A percentile compares a stretch with the other conserved stretches of the same genome.
Evolutionary conservation across 2,329 filamentous ascomycete species (phyloP).

Genomic region (Didymella pomorum): DNA sequence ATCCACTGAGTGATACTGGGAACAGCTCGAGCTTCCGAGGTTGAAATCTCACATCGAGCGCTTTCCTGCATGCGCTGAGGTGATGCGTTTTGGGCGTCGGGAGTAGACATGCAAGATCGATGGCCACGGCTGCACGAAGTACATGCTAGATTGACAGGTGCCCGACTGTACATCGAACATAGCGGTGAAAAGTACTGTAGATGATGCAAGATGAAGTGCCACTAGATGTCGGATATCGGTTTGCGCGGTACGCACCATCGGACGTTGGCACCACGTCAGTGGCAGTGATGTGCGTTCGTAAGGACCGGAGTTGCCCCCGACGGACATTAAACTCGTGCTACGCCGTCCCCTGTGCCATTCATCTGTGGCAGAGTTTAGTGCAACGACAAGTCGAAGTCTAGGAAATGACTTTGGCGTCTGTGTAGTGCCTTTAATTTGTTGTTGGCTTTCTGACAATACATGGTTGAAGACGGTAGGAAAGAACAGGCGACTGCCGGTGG

Average conservation of each 20-base stretch:
- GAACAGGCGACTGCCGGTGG: background rate
- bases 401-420: constrained; percentile 18
- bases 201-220: background rate
- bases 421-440: constrained; percentile 1
- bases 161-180: background rate
- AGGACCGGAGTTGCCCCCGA: constrained; percentile 34
- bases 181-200: background rate
- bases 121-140: background rate
- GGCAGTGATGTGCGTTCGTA: constrained; percentile 17
- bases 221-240: constrained; percentile 14
- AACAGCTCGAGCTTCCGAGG: background rate
- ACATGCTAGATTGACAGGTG: background rate
- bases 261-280: constrained; percentile 21
- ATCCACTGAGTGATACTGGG: background rate
- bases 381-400: constrained; percentile 11
- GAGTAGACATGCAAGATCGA: background rate
- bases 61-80: background rate
- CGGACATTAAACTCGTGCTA: constrained; percentile 13
- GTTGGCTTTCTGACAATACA: background rate
- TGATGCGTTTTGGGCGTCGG: background rate
- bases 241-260: constrained; percentile 13
- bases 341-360: constrained; percentile 1
- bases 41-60: background rate
- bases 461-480: background rate
- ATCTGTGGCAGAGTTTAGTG: constrained; percentile 9